These are phyloP conservation scores for Trifolium pratense DNA, from an alignment of 306 rosid species.

Conservation along the genomic window DNA sequence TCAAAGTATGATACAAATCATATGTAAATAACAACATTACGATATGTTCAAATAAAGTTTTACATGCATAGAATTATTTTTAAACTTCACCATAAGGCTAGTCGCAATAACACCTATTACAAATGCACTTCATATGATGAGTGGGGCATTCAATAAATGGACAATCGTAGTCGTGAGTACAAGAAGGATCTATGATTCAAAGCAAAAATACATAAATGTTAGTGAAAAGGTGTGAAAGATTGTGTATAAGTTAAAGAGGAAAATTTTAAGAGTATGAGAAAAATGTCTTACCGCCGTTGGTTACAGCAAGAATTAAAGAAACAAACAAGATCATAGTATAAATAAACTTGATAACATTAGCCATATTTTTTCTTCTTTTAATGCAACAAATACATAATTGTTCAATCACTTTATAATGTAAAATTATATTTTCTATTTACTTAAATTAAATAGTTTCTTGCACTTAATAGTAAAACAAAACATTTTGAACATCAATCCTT, in stretches of 20 bases:
- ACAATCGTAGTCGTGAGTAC: neutral
- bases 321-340: neutral
- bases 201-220: neutral
- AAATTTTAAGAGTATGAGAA: neutral
- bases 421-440: no score
- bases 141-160: neutral
- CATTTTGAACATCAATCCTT: no score
- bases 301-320: neutral
- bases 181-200: neutral
- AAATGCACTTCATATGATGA: slow-evolving; percentile 1
- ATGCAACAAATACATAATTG: no score
- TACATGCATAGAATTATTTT: neutral
- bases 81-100: neutral
- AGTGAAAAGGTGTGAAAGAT: neutral
- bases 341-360: neutral
- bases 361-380: neutral
- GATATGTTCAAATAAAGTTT: neutral
- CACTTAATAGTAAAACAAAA: no score
- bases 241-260: neutral
- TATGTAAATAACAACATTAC: neutral
- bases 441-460: no score
- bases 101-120: neutral
- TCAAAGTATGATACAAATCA: neutral
- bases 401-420: no score
- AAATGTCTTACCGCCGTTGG: neutral